phyloP scores from a whole-genome alignment of 192 early-diverging fungal species.

The Helicostylum pulchrum region DNA sequence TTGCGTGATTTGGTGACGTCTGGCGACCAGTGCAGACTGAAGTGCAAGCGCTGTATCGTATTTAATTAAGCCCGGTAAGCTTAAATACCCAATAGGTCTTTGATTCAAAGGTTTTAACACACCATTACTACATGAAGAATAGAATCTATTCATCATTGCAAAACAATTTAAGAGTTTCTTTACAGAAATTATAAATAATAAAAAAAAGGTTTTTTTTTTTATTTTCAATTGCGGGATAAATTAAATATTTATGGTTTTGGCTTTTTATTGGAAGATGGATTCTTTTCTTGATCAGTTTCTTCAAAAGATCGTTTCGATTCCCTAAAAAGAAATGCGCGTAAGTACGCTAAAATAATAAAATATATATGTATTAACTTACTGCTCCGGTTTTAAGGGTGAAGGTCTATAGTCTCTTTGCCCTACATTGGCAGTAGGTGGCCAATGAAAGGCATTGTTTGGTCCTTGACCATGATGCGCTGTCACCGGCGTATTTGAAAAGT shows the following conservation, averaged over 20 bases:
- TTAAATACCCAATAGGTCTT: conserved; percentile 23
- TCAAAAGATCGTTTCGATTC: conserved; percentile 1
- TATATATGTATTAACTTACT: not conserved
- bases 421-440: conserved; percentile 50
- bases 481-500: conserved; percentile 60
- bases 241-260: conserved; percentile 1
- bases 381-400: conserved; percentile 37
- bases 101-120: conserved; percentile 1
- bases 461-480: conserved; percentile 40
- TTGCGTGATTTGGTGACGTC: conserved; percentile 45
- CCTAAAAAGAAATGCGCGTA: not conserved
- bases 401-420: conserved; percentile 41
- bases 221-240: not conserved
- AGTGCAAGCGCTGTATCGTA: conserved; percentile 60
- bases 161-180: not conserved
- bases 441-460: conserved; percentile 66
- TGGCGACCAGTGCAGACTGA: conserved; percentile 55
- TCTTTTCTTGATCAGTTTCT: not conserved
- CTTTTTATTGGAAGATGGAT: not conserved
- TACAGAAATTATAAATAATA: not conserved
- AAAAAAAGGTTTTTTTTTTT: conserved; percentile 8
- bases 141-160: not conserved
- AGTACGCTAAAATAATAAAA: not conserved
- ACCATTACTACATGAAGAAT: not conserved
- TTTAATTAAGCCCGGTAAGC: conserved; percentile 17